Percentiles rank a stretch among this genome's conserved stretches.
Evolutionary conservation across 371 early-diverging fungal species (phyloP).

Genomic region (Coemansia sp.): DNA sequence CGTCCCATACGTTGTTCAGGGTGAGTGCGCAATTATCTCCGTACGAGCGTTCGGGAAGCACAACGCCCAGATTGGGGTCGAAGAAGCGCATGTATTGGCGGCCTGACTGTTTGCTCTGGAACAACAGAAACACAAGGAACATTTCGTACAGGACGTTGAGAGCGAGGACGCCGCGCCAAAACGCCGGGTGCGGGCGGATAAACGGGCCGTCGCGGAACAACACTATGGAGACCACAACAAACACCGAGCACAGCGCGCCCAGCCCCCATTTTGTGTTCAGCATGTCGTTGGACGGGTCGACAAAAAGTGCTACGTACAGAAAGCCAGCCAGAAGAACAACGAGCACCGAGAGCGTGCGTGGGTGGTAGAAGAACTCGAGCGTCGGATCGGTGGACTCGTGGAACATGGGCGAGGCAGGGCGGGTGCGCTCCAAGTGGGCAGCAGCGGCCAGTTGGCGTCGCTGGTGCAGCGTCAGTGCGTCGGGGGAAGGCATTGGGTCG

Average conservation of each 20-base stretch:
- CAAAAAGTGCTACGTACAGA: slow-evolving; percentile 51
- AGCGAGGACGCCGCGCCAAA: slow-evolving; percentile 89
- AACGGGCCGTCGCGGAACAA: slow-evolving; percentile 93
- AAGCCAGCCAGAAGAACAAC: slow-evolving; percentile 51
- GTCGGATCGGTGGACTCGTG: slow-evolving; percentile 52
- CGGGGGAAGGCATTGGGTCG: not conserved
- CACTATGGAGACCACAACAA: slow-evolving; percentile 82
- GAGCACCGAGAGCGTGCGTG: slow-evolving; percentile 54
- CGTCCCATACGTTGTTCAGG: slow-evolving; percentile 70
- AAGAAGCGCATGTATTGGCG: slow-evolving; percentile 74
- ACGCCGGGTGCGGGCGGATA: slow-evolving; percentile 91
- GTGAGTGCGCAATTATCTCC: slow-evolving; percentile 85
- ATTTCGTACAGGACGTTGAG: slow-evolving; percentile 84
- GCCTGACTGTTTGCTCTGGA: slow-evolving; percentile 88
- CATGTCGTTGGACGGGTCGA: slow-evolving; percentile 45
- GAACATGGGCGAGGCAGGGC: slow-evolving; percentile 32
- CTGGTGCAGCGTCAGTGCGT: slow-evolving; percentile 23
- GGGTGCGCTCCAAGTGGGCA: slow-evolving; percentile 6
- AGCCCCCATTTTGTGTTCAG: slow-evolving; percentile 71
- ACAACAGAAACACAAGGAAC: slow-evolving; percentile 82
- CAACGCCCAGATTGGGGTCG: slow-evolving; percentile 77
- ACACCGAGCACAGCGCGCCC: slow-evolving; percentile 65
- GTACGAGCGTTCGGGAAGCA: slow-evolving; percentile 89
- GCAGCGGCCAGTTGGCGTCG: slow-evolving; percentile 31
- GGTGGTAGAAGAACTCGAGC: slow-evolving; percentile 48